Evolutionary conservation across 192 early-diverging fungal species (phyloP), one percentile per base, ranked within the genome.

Genomic region (Coemansia sp.): DNA sequence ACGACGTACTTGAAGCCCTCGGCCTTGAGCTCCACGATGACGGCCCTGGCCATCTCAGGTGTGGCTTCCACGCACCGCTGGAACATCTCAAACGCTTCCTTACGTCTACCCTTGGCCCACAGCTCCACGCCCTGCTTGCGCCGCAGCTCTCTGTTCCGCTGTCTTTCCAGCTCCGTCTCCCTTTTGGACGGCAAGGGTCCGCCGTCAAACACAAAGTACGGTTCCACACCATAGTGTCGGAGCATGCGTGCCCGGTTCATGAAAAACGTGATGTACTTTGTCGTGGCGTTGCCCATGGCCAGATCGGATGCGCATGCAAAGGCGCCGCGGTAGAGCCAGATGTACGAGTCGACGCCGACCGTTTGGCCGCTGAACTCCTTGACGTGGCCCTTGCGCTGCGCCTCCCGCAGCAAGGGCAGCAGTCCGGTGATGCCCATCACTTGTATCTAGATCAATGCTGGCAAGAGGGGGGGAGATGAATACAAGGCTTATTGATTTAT

Each of bases 171-270:
- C 61, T 94, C 91, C 1, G 95, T 99, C 20, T 58, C 59, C 4
- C 69, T 61, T 66, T 99, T 99, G 32, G 92, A 88, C 0, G 96
- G 96, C 4, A 99, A 73, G 55, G 77, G 71, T 15, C 91, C 94
- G 19, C 97, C 97, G 67, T 99, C 97, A 79, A 99, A 99, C 14
- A 99, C 96, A 52, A 99, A 79, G 14, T 92, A 57, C 1, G 96
- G 97, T 40, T 72, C 82, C 46, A 98, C 84, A 17, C 84, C 84
- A 66, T 88, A 73, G 58, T 87, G 79, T 15, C 85, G 80, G 35
- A 99, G 82, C 82, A 93, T 85, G n/a, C 76, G 73, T 8, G 96
- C 86, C 46, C 87, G 75, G 19, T 79, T 75, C 87, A 94, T 89
- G 71, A 92, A 97, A 57, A 86, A 96, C 0, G 86, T 56, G 4